phyloP scores from a whole-genome alignment of 2,329 filamentous ascomycete genomes.

The Dactylellina parvicollis region DNA sequence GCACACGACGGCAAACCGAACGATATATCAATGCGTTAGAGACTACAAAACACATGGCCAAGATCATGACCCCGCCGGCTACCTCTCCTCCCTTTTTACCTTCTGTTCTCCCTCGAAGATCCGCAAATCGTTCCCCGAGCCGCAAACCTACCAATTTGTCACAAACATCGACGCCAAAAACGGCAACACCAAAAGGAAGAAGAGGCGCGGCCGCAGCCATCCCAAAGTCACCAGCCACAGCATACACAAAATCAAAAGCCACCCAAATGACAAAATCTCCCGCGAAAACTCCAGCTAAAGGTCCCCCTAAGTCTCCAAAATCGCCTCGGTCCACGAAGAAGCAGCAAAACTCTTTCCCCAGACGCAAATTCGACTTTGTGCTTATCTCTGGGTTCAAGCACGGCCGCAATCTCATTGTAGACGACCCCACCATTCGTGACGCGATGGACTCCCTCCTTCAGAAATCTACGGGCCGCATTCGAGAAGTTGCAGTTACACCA shows the following conservation, averaged over 20 bases:
- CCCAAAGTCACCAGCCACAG: conserved; percentile 15
- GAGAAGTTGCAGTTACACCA: conserved; percentile 40
- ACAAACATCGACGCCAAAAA: conserved; percentile 24
- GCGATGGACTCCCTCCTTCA: conserved; percentile 31
- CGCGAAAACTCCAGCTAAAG: conserved; percentile 5
- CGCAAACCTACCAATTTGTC: conserved; percentile 26
- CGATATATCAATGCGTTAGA: conserved; percentile 51
- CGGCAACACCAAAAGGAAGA: conserved; percentile 9
- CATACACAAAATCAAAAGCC: conserved; percentile 10
- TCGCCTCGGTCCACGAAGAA: conserved; percentile 11
- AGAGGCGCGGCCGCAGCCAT: conserved; percentile 5
- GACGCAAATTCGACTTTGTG: conserved; percentile 32
- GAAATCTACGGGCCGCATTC: conserved; percentile 26
- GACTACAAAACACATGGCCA: conserved; percentile 45
- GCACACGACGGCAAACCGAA: conserved; percentile 47
- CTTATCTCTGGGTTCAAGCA: conserved; percentile 46
- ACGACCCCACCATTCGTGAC: conserved; percentile 25
- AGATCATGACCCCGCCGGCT: conserved; percentile 50
- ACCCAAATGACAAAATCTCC: conserved; percentile 18
- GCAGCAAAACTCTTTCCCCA: conserved; percentile 7
- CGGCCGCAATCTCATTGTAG: conserved; percentile 37
- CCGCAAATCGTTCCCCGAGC: conserved; percentile 32
- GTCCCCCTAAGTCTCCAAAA: conserved; percentile 10
- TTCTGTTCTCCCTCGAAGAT: conserved; percentile 43
- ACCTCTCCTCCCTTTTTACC: conserved; percentile 45